Conservation (phyloP, 495 filamentous ascomycete genomes). For the Xylaria grammica region DNA sequence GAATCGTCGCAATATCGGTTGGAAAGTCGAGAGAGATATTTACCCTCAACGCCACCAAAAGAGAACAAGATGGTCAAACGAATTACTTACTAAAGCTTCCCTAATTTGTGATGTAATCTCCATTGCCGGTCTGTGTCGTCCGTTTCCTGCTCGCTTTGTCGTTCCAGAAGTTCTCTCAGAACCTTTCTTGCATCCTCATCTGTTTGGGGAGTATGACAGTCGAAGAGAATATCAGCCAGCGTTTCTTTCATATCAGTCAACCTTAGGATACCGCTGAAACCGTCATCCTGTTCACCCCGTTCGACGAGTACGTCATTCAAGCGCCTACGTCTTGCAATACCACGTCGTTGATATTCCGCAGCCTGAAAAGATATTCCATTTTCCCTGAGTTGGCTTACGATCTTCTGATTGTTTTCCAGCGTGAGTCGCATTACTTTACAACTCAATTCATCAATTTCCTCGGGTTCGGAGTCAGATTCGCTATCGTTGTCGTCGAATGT, state of each 20-base stretch:
- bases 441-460: constrained; percentile 16
- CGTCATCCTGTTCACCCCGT: constrained; percentile 4
- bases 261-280: not conserved
- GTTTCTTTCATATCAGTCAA: constrained; percentile 31
- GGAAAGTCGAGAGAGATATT: too few relatives aligned
- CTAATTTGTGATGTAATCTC: constrained; percentile 35
- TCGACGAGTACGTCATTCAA: constrained; percentile 23
- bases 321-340: constrained; percentile 19
- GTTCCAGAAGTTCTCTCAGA: constrained; percentile 25
- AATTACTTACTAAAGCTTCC: constrained; percentile 24
- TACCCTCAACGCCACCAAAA: not conserved
- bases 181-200: constrained; percentile 25
- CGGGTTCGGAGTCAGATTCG: constrained; percentile 27
- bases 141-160: constrained; percentile 7
- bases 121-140: constrained; percentile 26
- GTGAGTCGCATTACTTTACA: constrained; percentile 22
- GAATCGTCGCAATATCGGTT: too few relatives aligned
- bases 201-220: constrained; percentile 22
- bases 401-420: constrained; percentile 26
- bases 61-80: not conserved
- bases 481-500: constrained; percentile 25
- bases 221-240: constrained; percentile 28
- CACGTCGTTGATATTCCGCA: constrained; percentile 25
- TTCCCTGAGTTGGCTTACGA: constrained; percentile 20
- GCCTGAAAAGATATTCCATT: constrained; percentile 25